Base-by-base conservation (phyloP, 2,329 filamentous ascomycete species). In the Nigrospora sphaerica region DNA sequence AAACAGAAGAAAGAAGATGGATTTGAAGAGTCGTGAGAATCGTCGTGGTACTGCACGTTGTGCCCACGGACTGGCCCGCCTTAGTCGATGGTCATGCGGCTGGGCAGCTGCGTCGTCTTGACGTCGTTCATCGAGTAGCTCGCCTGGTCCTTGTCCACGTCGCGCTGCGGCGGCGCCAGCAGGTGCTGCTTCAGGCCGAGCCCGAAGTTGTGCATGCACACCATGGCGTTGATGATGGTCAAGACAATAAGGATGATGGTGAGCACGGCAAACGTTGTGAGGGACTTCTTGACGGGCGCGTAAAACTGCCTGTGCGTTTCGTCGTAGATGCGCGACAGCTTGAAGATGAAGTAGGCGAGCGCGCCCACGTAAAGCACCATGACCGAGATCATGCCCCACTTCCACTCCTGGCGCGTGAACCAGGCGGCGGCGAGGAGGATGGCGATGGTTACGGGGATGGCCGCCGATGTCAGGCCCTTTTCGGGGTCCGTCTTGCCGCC, bases 331-430 rank as follows among this genome's bases (percentile, higher is more conserved):
- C 93, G 88, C 49, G 93, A 86, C 46, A 98, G 81, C 76, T 98
- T 98, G 80, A 96, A 98, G 62, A 95, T 79, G 74, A 98, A 98
- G 72, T 97, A 98, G 47, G 84, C 88, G 54, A 97, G 78, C 35
- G 84, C 92, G 52, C 86, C 89, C 54, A 95, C 83, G 69, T 95
- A 96, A 47, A 96, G 77, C 44, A 91, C 71, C 57, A 97, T 92
- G 61, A 89, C 82, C 54, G 72, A 60, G 45, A 83, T 69, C 81
- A 95, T 95, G 62, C 92, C 91, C 12, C 75, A 49, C 55, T 83
- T 84, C 61, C 83, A 91, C 67, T 98, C 93, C 54, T 82, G 82
- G 41, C 88, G 85, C 14, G 90, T 91, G 68, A 88, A 95, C 67
- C 78, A 89, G 42, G 87, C 91, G 32, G 92, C 92, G 55, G 85